Conservation (phyloP, 495 filamentous ascomycete genomes). For the Lepidopterella palustris region DNA sequence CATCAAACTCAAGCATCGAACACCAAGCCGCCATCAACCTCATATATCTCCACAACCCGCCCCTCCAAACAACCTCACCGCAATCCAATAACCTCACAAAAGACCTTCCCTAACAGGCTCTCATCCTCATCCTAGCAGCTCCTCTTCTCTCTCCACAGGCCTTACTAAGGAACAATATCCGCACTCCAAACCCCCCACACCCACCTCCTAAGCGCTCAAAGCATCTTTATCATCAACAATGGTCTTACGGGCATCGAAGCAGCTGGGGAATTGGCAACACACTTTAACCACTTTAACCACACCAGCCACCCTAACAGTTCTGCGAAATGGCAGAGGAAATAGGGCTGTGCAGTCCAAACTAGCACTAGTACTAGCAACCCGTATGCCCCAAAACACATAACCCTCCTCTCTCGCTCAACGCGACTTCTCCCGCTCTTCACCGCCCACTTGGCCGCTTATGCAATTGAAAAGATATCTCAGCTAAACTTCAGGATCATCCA, state of each 20-base stretch:
- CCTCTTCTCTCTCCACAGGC: conserved; percentile 29
- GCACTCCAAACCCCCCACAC: conserved; percentile 28
- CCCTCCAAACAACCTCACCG: conserved; percentile 2
- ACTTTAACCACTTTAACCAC: conserved; percentile 15
- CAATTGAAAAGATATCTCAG: conserved; percentile 14
- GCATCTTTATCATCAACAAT: conserved; percentile 26
- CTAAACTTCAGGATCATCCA: conserved; percentile 29
- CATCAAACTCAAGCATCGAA: neutral
- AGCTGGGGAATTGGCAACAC: conserved; percentile 28
- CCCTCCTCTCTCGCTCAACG: conserved; percentile 18
- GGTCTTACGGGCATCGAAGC: conserved; percentile 29
- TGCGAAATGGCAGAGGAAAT: neutral
- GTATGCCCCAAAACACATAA: conserved; percentile 14
- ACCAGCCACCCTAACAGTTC: neutral
- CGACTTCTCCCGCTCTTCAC: conserved; percentile 20
- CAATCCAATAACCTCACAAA: no score
- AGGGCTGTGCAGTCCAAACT: neutral
- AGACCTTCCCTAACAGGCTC: conserved; percentile 33
- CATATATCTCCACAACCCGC: neutral
- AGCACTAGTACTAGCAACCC: neutral
- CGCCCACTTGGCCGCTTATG: conserved; percentile 9
- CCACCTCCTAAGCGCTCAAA: conserved; percentile 16
- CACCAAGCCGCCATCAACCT: neutral
- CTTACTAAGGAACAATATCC: conserved; percentile 26
- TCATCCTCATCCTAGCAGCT: conserved; percentile 29